A percentile compares a stretch with the other conserved stretches of the same genome.
Evolutionary conservation across 1,284 basidiomycete genomes (phyloP).

Genomic region (Cryptococcus sp.): DNA sequence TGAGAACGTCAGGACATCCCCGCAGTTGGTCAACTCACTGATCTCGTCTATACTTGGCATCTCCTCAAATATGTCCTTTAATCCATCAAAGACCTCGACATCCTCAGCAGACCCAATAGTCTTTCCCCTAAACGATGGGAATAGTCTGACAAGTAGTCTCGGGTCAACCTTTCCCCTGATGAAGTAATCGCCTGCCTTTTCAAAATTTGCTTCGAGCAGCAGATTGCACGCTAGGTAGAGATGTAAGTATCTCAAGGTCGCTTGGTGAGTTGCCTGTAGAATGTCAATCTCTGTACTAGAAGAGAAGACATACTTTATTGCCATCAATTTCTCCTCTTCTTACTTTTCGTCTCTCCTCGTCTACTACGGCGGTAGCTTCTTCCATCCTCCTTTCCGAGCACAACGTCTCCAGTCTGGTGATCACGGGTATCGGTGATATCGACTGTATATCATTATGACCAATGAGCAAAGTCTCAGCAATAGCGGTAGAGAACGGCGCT

Average conservation of each 20-base stretch:
- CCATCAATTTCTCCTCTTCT: constrained; percentile 39
- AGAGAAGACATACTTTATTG: constrained; percentile 29
- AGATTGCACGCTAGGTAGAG: constrained; percentile 44
- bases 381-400: constrained; percentile 41
- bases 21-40: constrained; percentile 32
- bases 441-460: constrained; percentile 43
- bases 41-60: constrained; percentile 43
- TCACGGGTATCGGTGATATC: constrained; percentile 40
- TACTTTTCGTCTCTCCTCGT: constrained; percentile 39
- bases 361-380: constrained; percentile 44
- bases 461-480: constrained; percentile 45
- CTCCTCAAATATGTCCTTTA: constrained; percentile 30
- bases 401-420: constrained; percentile 41
- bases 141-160: constrained; percentile 47
- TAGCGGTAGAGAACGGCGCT: constrained; percentile 31
- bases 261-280: constrained; percentile 31
- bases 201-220: constrained; percentile 45
- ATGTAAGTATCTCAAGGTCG: constrained; percentile 44
- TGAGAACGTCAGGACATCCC: constrained; percentile 11
- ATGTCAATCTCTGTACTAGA: constrained; percentile 6
- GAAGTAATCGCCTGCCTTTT: constrained; percentile 45
- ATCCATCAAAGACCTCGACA: constrained; percentile 42
- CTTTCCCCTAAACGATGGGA: constrained; percentile 40
- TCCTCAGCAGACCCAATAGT: constrained; percentile 41
- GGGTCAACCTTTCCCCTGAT: constrained; percentile 42